A percentile compares a stretch with the other conserved stretches of the same genome.
These are phyloP conservation scores for Alternaria sp. DNA, from an alignment of 2,329 filamentous ascomycete species.

Conservation along the genomic window DNA sequence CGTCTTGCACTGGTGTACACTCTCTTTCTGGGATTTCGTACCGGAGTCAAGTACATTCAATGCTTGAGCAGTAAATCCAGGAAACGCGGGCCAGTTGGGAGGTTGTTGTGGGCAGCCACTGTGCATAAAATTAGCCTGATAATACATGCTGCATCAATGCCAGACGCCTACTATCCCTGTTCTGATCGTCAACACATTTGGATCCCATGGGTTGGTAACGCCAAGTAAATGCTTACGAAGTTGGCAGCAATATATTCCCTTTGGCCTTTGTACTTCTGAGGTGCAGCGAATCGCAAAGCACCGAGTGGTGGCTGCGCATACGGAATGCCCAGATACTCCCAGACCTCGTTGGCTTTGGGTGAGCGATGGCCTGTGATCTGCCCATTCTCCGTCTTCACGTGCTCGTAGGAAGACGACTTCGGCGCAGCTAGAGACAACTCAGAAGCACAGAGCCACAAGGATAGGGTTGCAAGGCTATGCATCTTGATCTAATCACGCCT, in stretches of 20 bases:
- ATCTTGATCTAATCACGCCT: not conserved
- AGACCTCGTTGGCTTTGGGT: conserved; percentile 19
- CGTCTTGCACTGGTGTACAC: not conserved
- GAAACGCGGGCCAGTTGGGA: conserved; percentile 21
- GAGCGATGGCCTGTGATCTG: conserved; percentile 33
- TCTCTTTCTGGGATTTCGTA: not conserved
- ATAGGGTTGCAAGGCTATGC: not conserved
- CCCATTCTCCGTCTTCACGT: conserved; percentile 24
- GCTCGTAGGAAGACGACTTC: conserved; percentile 15
- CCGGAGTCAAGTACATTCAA: conserved; percentile 14
- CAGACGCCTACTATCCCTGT: conserved; percentile 17
- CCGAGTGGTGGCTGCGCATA: conserved; percentile 43
- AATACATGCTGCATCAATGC: not conserved
- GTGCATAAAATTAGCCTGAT: conserved; percentile 1
- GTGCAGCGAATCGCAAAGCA: conserved; percentile 37
- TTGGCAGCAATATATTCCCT: conserved; percentile 12
- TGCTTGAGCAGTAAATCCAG: conserved; percentile 32
- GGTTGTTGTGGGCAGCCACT: conserved; percentile 31
- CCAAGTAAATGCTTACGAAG: conserved; percentile 13
- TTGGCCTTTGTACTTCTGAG: conserved; percentile 20
- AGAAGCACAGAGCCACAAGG: not conserved
- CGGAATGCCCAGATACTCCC: conserved; percentile 44
- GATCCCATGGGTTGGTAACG: not conserved
- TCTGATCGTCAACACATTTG: not conserved
- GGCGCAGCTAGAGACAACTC: not conserved